Evolutionary conservation across 208 protist species (phyloP), one percentile per base, ranked within the genome.

Genomic region (Jaenimonas drosophilae): DNA sequence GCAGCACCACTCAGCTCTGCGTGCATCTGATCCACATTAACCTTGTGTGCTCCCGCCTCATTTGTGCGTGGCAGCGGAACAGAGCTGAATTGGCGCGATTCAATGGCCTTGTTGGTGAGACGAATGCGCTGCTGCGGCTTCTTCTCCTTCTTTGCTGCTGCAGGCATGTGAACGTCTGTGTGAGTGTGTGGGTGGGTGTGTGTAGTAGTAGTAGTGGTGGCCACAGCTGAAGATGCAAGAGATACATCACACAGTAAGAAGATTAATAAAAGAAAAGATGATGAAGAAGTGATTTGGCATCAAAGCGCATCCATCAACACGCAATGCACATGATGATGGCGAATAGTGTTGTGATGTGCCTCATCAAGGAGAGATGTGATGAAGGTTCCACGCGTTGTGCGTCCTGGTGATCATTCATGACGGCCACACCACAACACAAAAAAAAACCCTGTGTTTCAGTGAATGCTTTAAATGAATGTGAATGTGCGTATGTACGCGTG

Each of bases 31-130:
- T 73, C 56, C 7, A 84, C 70, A 50, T 87, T 73, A 1, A 61
- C 59, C 48, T 65, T 59, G 28, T 59, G 57, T 29, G 51, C 49
- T 0, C 64, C 51, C 28, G 70, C 58, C 48, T 86, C 81, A 38
- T 59, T 71, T 17, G 59, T 64, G 30, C 57, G 59, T 1, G 81
- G 81, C 21, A 90, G 55, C 3, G 69, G 70, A 6, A 87, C 71
- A 2, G 68, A 85, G 7, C 76, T 85, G 57, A 91, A 91, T 40
- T 76, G 77, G 5, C 59, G 74, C 24, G 70, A 61, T 66, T 91
- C 82, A 20, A 71, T 47, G 3, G 76, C 61, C 59, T 85, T 87
- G 61, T 91, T 84, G 0, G 82, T 91, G 34, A 79, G 40, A 2
- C 76, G 82, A 40, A 84, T 64, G 7, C 82, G 74, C 63, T 84